These are phyloP conservation scores for Stenocarpella maydis DNA, from an alignment of 2,329 filamentous ascomycete genomes.

Conservation along the genomic window DNA sequence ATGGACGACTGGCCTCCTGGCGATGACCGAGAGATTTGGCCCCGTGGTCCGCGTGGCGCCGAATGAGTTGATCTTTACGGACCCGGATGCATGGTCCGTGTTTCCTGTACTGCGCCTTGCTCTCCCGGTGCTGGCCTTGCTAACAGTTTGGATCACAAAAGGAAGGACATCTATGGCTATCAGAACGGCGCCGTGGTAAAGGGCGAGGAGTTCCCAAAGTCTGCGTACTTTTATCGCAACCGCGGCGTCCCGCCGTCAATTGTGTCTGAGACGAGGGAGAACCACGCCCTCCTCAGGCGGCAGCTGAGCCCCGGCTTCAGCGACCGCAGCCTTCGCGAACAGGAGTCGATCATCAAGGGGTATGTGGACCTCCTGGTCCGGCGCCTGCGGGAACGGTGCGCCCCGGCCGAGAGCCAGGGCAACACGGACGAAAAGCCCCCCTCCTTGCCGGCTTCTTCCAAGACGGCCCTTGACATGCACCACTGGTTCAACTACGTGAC, in stretches of 20 bases:
- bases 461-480: slow-evolving; percentile 30
- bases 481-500: slow-evolving; percentile 47
- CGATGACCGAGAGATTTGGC: slow-evolving; percentile 34
- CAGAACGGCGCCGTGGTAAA: slow-evolving; percentile 27
- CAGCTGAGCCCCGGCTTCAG: slow-evolving; percentile 44
- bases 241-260: slow-evolving; percentile 28
- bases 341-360: slow-evolving; percentile 41
- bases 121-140: background rate
- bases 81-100: slow-evolving; percentile 26
- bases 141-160: background rate
- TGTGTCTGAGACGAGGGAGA: slow-evolving; percentile 35
- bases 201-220: slow-evolving; percentile 36
- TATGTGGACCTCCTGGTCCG: slow-evolving; percentile 41
- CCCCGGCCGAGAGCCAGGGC: background rate
- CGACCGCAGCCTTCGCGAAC: slow-evolving; percentile 41
- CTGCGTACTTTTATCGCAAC: slow-evolving; percentile 30
- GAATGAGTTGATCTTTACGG: slow-evolving; percentile 31
- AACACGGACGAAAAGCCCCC: slow-evolving; percentile 23
- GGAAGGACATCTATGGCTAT: slow-evolving; percentile 36
- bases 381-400: slow-evolving; percentile 22
- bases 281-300: slow-evolving; percentile 36
- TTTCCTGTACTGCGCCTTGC: too few species aligned
- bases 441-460: background rate
- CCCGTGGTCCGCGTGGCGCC: slow-evolving; percentile 37
- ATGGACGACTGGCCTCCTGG: slow-evolving; percentile 11